Evolutionary conservation across 75 land plant species (phyloP).

Genomic region (Sequoiadendron giganteum): DNA sequence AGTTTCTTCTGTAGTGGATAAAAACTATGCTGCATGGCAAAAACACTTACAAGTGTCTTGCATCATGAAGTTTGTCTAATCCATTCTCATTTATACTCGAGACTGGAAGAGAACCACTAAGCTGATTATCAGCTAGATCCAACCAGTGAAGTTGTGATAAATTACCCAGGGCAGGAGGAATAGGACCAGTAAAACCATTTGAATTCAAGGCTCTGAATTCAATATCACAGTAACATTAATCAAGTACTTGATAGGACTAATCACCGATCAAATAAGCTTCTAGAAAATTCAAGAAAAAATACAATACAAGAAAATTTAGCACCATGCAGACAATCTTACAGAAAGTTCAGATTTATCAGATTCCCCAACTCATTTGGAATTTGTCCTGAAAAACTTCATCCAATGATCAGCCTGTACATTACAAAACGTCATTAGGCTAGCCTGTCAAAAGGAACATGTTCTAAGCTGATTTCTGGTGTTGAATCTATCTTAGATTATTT

Average conservation of each 20-base stretch:
- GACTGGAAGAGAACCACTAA: neutral
- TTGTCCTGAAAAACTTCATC: neutral
- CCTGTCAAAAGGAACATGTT: neutral
- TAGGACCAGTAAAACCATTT: slow-evolving; percentile 7
- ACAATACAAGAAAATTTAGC: neutral
- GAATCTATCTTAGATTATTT: neutral
- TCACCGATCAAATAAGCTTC: neutral
- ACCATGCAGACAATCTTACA: neutral
- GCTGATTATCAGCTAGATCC: neutral
- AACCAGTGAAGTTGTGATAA: neutral
- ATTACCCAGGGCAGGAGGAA: neutral
- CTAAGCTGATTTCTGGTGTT: neutral
- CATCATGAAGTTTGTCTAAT: neutral
- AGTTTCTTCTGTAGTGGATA: neutral
- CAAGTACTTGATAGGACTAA: neutral
- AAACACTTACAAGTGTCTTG: slow-evolving; percentile 60
- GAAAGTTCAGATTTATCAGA: neutral
- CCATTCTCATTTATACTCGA: too few species aligned
- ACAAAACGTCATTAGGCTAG: neutral
- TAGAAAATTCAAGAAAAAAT: neutral
- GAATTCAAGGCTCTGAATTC: slow-evolving; percentile 25
- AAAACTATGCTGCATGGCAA: neutral
- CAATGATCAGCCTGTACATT: neutral
- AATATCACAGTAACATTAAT: neutral
- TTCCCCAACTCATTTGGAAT: slow-evolving; percentile 3